These are phyloP conservation scores for Dactylorhiza incarnata DNA, from an alignment of 106 monocot genomes.

Conservation along the genomic window DNA sequence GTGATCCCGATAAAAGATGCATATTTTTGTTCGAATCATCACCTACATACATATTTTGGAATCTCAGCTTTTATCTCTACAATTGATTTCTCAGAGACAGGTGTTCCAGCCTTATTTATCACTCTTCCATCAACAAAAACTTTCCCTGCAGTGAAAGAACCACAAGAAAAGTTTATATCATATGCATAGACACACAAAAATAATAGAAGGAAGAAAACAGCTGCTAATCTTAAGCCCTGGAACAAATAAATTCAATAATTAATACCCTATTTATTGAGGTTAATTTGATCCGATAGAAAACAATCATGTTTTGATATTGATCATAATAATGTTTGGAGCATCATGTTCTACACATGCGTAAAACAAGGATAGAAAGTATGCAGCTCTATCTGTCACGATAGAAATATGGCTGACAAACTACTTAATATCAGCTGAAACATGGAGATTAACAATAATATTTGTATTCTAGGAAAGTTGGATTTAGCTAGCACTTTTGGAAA, in stretches of 20 bases:
- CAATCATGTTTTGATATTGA: background rate
- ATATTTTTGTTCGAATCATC: constrained; percentile 38
- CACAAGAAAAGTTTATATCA: constrained; percentile 2
- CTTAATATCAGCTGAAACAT: too few species aligned
- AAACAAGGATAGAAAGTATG: background rate
- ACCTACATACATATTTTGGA: constrained; percentile 99
- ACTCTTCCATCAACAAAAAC: constrained; percentile 90
- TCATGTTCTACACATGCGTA: background rate
- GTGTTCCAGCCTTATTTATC: constrained; percentile 86
- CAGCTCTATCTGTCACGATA: too few species aligned
- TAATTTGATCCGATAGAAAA: background rate
- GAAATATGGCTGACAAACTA: too few species aligned
- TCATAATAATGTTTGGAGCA: background rate
- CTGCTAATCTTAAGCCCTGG: background rate
- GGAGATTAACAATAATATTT: too few species aligned
- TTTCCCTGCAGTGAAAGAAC: constrained; percentile 47
- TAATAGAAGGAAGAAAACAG: background rate
- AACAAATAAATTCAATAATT: background rate
- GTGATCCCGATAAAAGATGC: background rate
- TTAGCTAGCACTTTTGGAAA: too few species aligned
- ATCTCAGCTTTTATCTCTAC: constrained; percentile 89
- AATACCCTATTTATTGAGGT: background rate
- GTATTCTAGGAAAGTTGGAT: too few species aligned
- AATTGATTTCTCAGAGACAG: constrained; percentile 77
- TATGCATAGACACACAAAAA: background rate